A percentile compares a stretch with the other conserved stretches of the same genome.
phyloP scores from a whole-genome alignment of 2,329 filamentous ascomycete genomes.

The Colletotrichum chlorophyti region DNA sequence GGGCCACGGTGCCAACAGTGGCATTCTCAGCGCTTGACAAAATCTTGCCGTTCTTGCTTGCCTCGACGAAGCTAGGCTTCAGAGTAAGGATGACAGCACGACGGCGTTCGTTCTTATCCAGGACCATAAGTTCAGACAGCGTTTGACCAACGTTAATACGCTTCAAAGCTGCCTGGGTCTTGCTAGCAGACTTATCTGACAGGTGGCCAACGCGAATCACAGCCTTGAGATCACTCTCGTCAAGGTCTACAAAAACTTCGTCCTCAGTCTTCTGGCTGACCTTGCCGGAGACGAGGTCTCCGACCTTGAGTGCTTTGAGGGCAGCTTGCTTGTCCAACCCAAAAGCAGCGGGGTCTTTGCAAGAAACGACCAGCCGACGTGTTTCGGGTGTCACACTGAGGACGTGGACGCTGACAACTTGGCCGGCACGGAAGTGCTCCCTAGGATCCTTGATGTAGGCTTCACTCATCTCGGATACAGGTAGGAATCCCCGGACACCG shows the following conservation, averaged over 20 bases:
- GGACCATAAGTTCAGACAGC: slow-evolving; percentile 79
- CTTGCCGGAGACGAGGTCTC: slow-evolving; percentile 77
- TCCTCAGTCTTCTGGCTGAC: slow-evolving; percentile 84
- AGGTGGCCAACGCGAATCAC: slow-evolving; percentile 80
- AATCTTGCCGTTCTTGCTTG: slow-evolving; percentile 74
- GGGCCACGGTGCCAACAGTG: slow-evolving; percentile 70
- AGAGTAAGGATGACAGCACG: slow-evolving; percentile 79
- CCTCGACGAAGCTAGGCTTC: slow-evolving; percentile 83
- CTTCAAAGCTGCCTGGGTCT: slow-evolving; percentile 78
- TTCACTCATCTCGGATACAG: slow-evolving; percentile 97
- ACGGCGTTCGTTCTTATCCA: slow-evolving; percentile 84
- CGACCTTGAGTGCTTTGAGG: slow-evolving; percentile 75
- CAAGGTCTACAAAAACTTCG: slow-evolving; percentile 78
- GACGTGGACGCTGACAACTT: slow-evolving; percentile 92
- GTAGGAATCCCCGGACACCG: slow-evolving; percentile 82
- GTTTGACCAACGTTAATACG: slow-evolving; percentile 86
- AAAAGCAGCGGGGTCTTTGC: slow-evolving; percentile 85
- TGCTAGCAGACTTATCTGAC: slow-evolving; percentile 82
- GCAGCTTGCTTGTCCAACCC: slow-evolving; percentile 78
- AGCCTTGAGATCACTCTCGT: slow-evolving; percentile 77
- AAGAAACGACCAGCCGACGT: slow-evolving; percentile 83
- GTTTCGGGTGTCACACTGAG: slow-evolving; percentile 77
- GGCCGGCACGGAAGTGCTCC: slow-evolving; percentile 87
- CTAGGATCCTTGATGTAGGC: slow-evolving; percentile 89
- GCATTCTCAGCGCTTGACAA: slow-evolving; percentile 76